phyloP scores from a whole-genome alignment of 352 stramenopile genomes.

The Globisporangium lucens region DNA sequence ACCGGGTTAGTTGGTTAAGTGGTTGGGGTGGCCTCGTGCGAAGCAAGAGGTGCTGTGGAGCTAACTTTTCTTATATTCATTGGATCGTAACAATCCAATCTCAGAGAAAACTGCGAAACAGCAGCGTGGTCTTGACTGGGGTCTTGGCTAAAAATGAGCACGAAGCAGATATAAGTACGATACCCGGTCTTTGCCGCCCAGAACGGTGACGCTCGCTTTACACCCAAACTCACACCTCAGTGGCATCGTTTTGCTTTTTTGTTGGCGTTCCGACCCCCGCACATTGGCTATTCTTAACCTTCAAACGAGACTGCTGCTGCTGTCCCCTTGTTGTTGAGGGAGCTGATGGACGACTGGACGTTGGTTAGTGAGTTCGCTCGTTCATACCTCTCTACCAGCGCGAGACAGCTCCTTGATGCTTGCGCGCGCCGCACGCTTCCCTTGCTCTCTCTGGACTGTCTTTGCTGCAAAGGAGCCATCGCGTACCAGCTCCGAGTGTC shows the following conservation, averaged over 20 bases:
- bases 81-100: neutral
- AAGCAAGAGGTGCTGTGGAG: neutral
- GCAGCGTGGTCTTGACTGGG: neutral
- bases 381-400: neutral
- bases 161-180: slow-evolving; percentile 1
- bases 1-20: neutral
- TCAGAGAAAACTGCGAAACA: neutral
- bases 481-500: neutral
- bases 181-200: neutral
- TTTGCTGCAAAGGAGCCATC: neutral
- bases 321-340: neutral
- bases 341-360: neutral
- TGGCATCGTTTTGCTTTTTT: slow-evolving; percentile 5
- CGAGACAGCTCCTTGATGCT: neutral
- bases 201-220: neutral
- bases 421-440: neutral
- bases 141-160: neutral
- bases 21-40: neutral
- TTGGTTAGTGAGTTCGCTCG: neutral
- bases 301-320: neutral
- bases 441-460: neutral
- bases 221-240: neutral
- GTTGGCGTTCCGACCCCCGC: neutral
- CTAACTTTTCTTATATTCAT: neutral
- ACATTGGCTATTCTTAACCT: slow-evolving; percentile 1